Evolutionary conservation across 805 yeast genomes (phyloP).

Genomic region (Tanozyma kutaoensis): DNA sequence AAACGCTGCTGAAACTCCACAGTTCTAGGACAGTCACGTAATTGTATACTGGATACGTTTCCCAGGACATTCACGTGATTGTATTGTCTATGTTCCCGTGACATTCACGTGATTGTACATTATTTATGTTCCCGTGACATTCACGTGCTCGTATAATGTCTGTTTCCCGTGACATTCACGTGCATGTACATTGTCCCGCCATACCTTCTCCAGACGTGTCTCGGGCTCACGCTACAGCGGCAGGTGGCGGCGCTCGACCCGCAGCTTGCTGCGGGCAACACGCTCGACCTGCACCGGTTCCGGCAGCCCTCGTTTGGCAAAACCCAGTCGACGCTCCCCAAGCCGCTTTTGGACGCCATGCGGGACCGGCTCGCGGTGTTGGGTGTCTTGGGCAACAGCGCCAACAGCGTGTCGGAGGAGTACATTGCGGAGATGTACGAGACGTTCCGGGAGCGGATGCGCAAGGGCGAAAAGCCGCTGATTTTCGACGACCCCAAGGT

Average conservation of each 20-base stretch:
- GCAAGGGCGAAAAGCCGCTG: constrained; percentile 1
- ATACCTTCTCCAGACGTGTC: constrained; percentile 23
- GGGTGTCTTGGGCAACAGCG: constrained; percentile 20
- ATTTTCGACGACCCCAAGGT: constrained; percentile 3
- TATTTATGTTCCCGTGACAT: no score
- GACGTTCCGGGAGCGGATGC: constrained; percentile 14
- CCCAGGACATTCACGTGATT: no score
- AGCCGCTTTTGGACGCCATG: constrained; percentile 14
- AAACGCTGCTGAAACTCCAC: no score
- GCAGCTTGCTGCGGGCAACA: constrained; percentile 13
- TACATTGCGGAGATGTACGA: constrained; percentile 17
- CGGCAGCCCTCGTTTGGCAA: no score
- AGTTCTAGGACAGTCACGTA: no score
- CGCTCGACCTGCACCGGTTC: constrained; percentile 3
- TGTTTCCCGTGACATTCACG: no score
- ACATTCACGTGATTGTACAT: no score
- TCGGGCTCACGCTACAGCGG: constrained; percentile 18
- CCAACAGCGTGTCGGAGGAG: constrained; percentile 12
- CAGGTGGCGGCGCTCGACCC: constrained; percentile 10
- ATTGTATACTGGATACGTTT: no score
- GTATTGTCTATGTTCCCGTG: no score
- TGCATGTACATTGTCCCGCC: constrained; percentile 31
- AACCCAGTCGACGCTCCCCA: background rate
- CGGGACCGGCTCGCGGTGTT: constrained; percentile 19
- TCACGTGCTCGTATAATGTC: no score